These are phyloP conservation scores for Acanthochlamys bracteata DNA, from an alignment of 106 monocot genomes.

Conservation along the genomic window DNA sequence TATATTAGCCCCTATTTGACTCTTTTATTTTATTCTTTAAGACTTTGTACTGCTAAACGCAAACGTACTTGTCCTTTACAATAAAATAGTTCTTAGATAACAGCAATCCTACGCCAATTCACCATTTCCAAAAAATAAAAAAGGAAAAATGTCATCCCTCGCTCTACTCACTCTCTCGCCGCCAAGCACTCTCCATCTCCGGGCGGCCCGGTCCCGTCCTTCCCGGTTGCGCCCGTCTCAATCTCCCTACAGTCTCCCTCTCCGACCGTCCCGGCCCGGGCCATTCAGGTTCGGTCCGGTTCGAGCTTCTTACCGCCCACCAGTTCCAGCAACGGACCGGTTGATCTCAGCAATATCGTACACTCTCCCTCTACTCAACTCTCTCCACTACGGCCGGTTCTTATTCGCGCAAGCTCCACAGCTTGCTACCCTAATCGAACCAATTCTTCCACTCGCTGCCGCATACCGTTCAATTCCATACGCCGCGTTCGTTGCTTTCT, in stretches of 20 bases:
- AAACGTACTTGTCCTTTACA: no score
- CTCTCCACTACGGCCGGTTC: constrained; percentile 78
- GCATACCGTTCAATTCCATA: constrained; percentile 60
- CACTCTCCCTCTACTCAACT: constrained; percentile 75
- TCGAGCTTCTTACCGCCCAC: constrained; percentile 19
- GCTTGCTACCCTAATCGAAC: constrained; percentile 35
- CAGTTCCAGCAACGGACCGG: constrained; percentile 55
- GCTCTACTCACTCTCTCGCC: constrained; percentile 41
- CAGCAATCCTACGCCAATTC: no score
- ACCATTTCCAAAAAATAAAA: no score
- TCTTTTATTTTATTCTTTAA: no score
- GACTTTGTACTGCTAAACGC: no score
- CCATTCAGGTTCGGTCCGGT: constrained; percentile 15
- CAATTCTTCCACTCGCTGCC: constrained; percentile 49
- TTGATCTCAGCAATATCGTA: constrained; percentile 57
- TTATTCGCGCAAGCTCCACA: constrained; percentile 49
- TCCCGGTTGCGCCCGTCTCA: no score
- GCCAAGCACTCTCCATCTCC: not conserved
- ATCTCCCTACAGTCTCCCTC: constrained; percentile 2
- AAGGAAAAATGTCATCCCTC: constrained; percentile 22
- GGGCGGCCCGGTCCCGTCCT: no score
- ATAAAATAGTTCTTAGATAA: no score
- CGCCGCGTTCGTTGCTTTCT: constrained; percentile 75
- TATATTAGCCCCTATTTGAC: no score
- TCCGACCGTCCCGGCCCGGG: not conserved